Base-by-base conservation (phyloP, 495 filamentous ascomycete genomes). In the Lepraria neglecta region DNA sequence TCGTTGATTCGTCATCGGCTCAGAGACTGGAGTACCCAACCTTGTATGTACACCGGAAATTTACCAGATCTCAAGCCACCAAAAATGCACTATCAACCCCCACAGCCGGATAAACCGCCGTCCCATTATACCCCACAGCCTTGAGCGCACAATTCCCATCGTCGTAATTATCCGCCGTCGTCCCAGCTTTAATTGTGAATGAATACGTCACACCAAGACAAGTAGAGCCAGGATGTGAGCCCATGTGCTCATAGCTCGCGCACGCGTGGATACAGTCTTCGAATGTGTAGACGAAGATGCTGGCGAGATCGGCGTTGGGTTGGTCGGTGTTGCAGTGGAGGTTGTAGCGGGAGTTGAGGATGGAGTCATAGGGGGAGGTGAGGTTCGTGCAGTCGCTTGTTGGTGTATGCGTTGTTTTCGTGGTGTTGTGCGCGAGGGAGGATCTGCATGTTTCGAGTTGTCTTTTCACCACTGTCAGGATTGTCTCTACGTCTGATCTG, bases 71-170 rank as follows among this genome's bases (percentile, higher is more conserved):
- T 46, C 45, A 14, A 38, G 35, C 35, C 9, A 54, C n/a, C n/a
- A 54, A 12, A 19, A 54, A 54, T 3, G 51, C 51, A 54, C 51
- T 54, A 54, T 54, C 51, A 54, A 35, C 51, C 14, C 31, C 31
- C 28, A 54, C 28, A 14, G n/a, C 51, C 2, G 0, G 7, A 54
- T 4, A 35, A 30, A 12, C 19, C 2, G 17, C 51, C 15, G 14
- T 54, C 14, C 3, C 15, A 54, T 54, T 38, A 28, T 5, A 28
- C 17, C 19, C 12, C 51, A 35, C 30, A 10, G 28, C n/a, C 51
- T 54, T 54, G 27, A 54, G 35, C 51, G 30, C 31, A 33, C 51
- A 54, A 54, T 38, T 54, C 24, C 31, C 51, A 6, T n/a, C 31
- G 19, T 38, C 27, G 14, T 14, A 14, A 14, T 28, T 28, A 3